Evolutionary conservation across 2,329 filamentous ascomycete species (phyloP).

Genomic region (Phaeosphaeria sp.): DNA sequence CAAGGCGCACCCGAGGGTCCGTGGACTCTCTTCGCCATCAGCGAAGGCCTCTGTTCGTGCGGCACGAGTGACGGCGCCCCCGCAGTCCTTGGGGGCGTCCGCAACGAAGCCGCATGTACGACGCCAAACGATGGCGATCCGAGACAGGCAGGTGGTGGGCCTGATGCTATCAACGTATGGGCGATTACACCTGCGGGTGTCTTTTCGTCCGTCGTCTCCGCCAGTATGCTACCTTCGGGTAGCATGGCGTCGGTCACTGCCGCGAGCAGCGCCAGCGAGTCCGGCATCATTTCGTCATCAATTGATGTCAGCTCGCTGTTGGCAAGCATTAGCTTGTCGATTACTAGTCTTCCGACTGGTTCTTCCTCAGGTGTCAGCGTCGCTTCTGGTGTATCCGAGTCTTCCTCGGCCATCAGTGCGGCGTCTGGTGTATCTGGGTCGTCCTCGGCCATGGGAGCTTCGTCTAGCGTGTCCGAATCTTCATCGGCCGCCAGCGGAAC

Average conservation of each 20-base stretch:
- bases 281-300: neutral
- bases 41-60: slow-evolving; percentile 1
- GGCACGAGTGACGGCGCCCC: neutral
- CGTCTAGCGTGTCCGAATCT: too few relatives aligned
- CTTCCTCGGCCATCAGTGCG: too few relatives aligned
- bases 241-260: neutral
- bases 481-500: too few relatives aligned
- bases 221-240: neutral
- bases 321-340: neutral
- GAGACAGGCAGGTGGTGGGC: neutral
- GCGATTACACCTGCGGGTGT: neutral
- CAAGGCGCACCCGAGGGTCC: neutral
- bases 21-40: neutral
- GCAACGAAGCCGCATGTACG: neutral
- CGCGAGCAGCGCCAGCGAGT: neutral
- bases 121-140: neutral
- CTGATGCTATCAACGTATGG: neutral
- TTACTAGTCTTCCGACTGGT: neutral
- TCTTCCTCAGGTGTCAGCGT: too few relatives aligned
- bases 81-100: neutral
- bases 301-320: neutral
- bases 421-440: too few relatives aligned
- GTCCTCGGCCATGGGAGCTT: too few relatives aligned
- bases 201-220: neutral
- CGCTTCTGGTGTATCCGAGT: too few relatives aligned